Evolutionary conservation across 495 filamentous ascomycete species (phyloP), one percentile per base, ranked within the genome.

Genomic region (Hyaloscypha variabilis): DNA sequence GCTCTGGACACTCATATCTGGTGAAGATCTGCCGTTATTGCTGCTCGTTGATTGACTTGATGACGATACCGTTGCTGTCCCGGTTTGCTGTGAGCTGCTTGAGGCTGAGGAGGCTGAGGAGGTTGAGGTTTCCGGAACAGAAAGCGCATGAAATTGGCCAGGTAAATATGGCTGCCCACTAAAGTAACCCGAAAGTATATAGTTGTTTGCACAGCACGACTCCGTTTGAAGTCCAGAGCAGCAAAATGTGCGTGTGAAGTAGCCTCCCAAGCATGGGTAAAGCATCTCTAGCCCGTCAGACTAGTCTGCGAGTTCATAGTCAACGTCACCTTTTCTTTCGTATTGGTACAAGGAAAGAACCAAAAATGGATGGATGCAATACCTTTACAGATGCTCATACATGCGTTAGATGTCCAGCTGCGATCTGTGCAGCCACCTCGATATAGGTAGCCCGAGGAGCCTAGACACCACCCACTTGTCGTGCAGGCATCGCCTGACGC

Each of bases 401-500:
- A 52, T 5, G 17, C 23, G n/a, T 6, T 24, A 4, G 49, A 52
- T 4, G 17, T 19, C 49, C 49, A 52, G n/a, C 17, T n/a, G 19
- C 49, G 49, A 24, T 52, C 49, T 6, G 49, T 52, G n/a, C 49
- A 52, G 17, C 49, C 17, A 6, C 49, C 49, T 52, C 49, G 49
- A 52, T 52, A 52, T 5, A 8, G 23, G 23, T 24, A 52, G 49
- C 49, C 49, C 6, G 49, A 52, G 5, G 49, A 52, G 23, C 49
- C 49, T 52, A 52, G 49, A n/a, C 49, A 52, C 49, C 49, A 52
- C 17, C 49, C 49, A 19, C 23, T 52, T 24, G 23, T 52, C 49
- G 49, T 52, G 49, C 49, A 52, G 5, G 49, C 49, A 52, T 52
- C 17, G 5, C 5, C 5, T n/a, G 49, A 19, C 49, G 19, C 5